These are phyloP conservation scores for Cladophialophora yegresii DNA, from an alignment of 2,329 filamentous ascomycete species.

Conservation along the genomic window DNA sequence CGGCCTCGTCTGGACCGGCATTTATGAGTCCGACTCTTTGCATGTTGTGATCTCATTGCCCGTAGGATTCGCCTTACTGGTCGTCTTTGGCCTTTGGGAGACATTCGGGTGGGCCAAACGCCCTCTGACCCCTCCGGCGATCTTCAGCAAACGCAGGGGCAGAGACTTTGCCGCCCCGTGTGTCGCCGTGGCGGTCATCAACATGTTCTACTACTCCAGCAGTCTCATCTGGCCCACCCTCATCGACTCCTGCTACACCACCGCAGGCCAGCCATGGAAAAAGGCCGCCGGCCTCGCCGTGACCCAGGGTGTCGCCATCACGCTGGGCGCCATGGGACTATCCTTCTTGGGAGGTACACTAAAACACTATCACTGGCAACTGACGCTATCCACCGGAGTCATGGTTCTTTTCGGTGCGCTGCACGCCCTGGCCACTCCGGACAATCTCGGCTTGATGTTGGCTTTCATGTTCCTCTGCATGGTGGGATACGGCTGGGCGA, in stretches of 20 bases:
- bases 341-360: constrained; percentile 48
- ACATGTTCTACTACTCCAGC: constrained; percentile 52
- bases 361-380: constrained; percentile 51
- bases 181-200: constrained; percentile 51
- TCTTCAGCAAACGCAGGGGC: constrained; percentile 51
- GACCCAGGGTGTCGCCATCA: constrained; percentile 51
- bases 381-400: constrained; percentile 48
- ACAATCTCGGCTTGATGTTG: constrained; percentile 50
- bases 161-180: constrained; percentile 53
- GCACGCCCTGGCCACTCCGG: constrained; percentile 48
- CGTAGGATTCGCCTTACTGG: constrained; percentile 42
- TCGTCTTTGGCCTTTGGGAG: constrained; percentile 47
- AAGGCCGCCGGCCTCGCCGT: constrained; percentile 43
- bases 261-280: constrained; percentile 31
- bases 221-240: constrained; percentile 53
- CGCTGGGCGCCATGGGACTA: constrained; percentile 48
- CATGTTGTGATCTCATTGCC: constrained; percentile 45
- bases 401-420: constrained; percentile 54
- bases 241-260: constrained; percentile 47
- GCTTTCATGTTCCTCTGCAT: constrained; percentile 50
- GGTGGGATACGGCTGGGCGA: constrained; percentile 50
- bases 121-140: constrained; percentile 49
- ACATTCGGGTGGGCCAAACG: constrained; percentile 41
- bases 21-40: constrained; percentile 44
- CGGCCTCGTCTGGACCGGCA: neutral